Conservation (phyloP, 2,329 filamentous ascomycete species). For the Paracorniculantispora psalliotae region DNA sequence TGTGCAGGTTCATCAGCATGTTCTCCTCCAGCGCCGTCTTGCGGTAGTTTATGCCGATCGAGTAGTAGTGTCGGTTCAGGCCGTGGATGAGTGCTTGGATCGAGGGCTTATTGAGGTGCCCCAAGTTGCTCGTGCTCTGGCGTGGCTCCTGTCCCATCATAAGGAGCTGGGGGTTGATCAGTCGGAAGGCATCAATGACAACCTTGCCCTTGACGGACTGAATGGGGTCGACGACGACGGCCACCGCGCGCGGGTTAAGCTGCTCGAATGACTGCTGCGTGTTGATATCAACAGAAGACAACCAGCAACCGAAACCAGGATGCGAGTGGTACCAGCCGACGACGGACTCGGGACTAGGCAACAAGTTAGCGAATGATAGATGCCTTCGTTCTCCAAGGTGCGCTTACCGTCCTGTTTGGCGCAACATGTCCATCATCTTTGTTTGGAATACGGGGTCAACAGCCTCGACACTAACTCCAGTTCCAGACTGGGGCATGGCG, state of each 20-base stretch:
- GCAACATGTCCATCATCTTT: conserved; percentile 99
- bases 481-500: conserved; percentile 98
- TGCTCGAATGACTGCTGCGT: conserved; percentile 99
- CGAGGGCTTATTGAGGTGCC: conserved; percentile 98
- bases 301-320: conserved; percentile 98
- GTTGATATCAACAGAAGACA: conserved; percentile 98
- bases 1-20: conserved; percentile 99
- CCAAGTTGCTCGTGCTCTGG: conserved; percentile 95
- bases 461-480: conserved; percentile 95
- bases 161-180: conserved; percentile 95
- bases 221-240: conserved; percentile 96
- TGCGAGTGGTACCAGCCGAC: conserved; percentile 99
- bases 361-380: conserved; percentile 14
- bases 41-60: conserved; percentile 95
- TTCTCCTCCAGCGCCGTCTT: conserved; percentile 98
- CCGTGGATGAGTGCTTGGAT: conserved; percentile 98
- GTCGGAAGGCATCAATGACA: conserved; percentile 96
- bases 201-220: conserved; percentile 99
- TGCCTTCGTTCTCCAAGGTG: neutral
- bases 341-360: conserved; percentile 79
- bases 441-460: conserved; percentile 98
- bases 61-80: conserved; percentile 98
- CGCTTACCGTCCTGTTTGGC: conserved; percentile 85
- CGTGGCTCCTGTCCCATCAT: conserved; percentile 98
- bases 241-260: conserved; percentile 91